Evolutionary conservation across 768 basidiomycete species (phyloP).

Genomic region (Trametes punicea): DNA sequence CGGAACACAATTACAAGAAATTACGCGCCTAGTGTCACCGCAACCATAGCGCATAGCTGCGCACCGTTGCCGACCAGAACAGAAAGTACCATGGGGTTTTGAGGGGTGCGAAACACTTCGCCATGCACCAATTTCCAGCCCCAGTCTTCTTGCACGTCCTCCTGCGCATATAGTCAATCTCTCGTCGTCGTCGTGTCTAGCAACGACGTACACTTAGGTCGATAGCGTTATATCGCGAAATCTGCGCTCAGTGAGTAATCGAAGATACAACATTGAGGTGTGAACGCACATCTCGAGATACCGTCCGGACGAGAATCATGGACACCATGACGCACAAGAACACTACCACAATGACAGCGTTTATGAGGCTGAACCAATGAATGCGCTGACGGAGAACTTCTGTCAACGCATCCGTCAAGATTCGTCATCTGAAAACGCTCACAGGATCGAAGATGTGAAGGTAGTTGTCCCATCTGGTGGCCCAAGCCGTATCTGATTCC

Average conservation of each 20-base stretch:
- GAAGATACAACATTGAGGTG: neutral
- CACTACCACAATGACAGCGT: conserved; percentile 86
- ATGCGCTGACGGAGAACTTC: conserved; percentile 45
- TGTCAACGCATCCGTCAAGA: neutral
- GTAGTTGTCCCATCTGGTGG: conserved; percentile 95
- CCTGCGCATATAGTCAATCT: conserved; percentile 41
- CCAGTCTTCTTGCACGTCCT: conserved; percentile 96
- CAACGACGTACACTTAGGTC: conserved; percentile 68
- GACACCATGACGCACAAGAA: conserved; percentile 94
- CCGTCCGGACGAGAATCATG: conserved; percentile 82
- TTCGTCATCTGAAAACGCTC: neutral
- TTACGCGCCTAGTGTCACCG: conserved; percentile 74
- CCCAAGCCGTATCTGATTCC: conserved; percentile 89
- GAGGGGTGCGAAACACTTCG: conserved; percentile 89
- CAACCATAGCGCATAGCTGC: conserved; percentile 83
- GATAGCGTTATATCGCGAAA: conserved; percentile 91
- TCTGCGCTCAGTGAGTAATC: conserved; percentile 39
- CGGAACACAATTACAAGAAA: neutral
- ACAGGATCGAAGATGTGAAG: conserved; percentile 86
- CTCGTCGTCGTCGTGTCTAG: neutral
- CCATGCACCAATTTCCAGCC: conserved; percentile 98
- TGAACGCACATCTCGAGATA: conserved; percentile 76
- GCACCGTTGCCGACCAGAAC: conserved; percentile 89
- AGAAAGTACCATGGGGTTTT: conserved; percentile 71
- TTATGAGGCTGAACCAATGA: conserved; percentile 95